phyloP scores from a whole-genome alignment of 805 yeast species.

The Tetrapisispora taiwanensis region DNA sequence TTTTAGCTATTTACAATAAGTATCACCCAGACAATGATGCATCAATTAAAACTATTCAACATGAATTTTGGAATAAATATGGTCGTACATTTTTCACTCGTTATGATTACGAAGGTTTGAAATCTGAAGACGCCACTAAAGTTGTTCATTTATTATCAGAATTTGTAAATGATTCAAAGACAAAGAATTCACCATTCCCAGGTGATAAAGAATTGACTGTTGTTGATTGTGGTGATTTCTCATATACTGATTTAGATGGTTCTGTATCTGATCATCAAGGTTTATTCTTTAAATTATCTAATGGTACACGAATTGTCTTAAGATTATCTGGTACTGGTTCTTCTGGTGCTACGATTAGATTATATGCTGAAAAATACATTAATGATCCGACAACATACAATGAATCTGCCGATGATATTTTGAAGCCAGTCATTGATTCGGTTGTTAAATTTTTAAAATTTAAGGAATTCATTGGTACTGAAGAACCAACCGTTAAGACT shows the following conservation, averaged over 20 bases:
- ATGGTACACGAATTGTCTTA: constrained; percentile 79
- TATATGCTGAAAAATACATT: constrained; percentile 81
- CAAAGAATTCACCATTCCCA: constrained; percentile 44
- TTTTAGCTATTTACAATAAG: constrained; percentile 73
- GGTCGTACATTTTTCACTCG: constrained; percentile 97
- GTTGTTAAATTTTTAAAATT: constrained; percentile 64
- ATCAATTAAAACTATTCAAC: constrained; percentile 72
- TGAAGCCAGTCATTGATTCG: constrained; percentile 49
- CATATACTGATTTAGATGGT: constrained; percentile 92
- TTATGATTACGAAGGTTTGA: constrained; percentile 84
- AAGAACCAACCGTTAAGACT: constrained; percentile 83
- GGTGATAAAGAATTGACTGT: constrained; percentile 42
- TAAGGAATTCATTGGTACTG: constrained; percentile 66
- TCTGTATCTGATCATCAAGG: constrained; percentile 85
- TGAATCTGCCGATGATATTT: constrained; percentile 54
- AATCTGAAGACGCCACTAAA: constrained; percentile 60
- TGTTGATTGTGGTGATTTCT: constrained; percentile 75
- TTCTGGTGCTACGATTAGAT: constrained; percentile 91
- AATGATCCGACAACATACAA: constrained; percentile 42
- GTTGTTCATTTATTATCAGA: constrained; percentile 47
- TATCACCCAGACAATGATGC: constrained; percentile 47
- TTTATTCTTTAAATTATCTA: constrained; percentile 65
- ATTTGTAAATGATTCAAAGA: constrained; percentile 30
- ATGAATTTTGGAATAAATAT: constrained; percentile 79
- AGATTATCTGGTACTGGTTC: constrained; percentile 97